Evolutionary conservation across 371 early-diverging fungal species (phyloP).

Genomic region (Zopfochytrium polystomum): DNA sequence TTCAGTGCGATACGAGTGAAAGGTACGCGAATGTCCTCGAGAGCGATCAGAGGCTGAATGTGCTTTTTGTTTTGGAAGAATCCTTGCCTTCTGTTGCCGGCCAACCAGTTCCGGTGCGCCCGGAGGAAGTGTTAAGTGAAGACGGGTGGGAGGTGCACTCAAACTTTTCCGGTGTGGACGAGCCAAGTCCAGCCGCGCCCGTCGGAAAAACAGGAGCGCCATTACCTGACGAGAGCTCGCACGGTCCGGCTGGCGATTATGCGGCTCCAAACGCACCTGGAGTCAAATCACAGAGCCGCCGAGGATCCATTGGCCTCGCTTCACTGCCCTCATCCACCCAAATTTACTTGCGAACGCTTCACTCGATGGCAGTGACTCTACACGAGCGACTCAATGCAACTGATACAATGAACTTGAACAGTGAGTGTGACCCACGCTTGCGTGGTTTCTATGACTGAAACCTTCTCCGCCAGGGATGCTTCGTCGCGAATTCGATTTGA

Average conservation of each 20-base stretch:
- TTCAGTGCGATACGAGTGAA: too few species aligned
- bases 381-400: slow-evolving; percentile 28
- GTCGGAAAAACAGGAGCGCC: slow-evolving; percentile 16
- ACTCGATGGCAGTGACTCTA: slow-evolving; percentile 33
- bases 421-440: slow-evolving; percentile 22
- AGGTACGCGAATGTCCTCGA: too few species aligned
- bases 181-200: slow-evolving; percentile 13
- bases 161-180: neutral
- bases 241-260: neutral
- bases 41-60: too few species aligned
- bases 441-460: slow-evolving; percentile 37
- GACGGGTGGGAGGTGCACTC: neutral
- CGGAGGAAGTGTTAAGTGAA: neutral
- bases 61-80: too few species aligned
- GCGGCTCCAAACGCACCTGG: neutral
- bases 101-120: too few species aligned
- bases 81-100: too few species aligned
- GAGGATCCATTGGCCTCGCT: neutral
- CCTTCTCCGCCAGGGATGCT: slow-evolving; percentile 41
- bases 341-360: slow-evolving; percentile 36
- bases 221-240: neutral
- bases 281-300: neutral
- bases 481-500: slow-evolving; percentile 65
- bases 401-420: slow-evolving; percentile 32
- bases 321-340: slow-evolving; percentile 17